Evolutionary conservation across 2,329 filamentous ascomycete species (phyloP).

Genomic region (Alternaria ventricosa): DNA sequence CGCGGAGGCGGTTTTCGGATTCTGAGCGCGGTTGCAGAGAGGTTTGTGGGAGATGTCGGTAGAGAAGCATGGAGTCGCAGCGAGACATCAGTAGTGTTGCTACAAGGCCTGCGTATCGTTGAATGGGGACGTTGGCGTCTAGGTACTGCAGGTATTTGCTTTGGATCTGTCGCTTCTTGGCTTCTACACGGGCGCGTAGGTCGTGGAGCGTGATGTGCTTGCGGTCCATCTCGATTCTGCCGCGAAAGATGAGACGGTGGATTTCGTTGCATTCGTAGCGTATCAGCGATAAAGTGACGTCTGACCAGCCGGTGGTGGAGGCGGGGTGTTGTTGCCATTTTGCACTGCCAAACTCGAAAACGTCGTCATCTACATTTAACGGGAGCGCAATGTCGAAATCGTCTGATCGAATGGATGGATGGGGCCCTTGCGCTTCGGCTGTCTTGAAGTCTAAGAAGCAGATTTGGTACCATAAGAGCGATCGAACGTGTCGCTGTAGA

Average conservation of each 20-base stretch:
- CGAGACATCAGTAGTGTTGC: constrained; percentile 47
- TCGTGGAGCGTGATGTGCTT: constrained; percentile 47
- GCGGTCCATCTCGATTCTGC: constrained; percentile 48
- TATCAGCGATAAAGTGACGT: constrained; percentile 45
- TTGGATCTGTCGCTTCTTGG: constrained; percentile 44
- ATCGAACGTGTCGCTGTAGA: constrained; percentile 45
- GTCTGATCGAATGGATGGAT: constrained; percentile 46
- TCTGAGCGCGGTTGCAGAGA: constrained; percentile 42
- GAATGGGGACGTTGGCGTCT: constrained; percentile 41
- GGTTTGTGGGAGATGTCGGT: constrained; percentile 47
- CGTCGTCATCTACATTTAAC: constrained; percentile 48
- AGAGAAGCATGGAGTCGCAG: constrained; percentile 50
- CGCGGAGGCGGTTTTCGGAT: constrained; percentile 45
- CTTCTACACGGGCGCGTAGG: constrained; percentile 43
- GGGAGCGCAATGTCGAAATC: constrained; percentile 48
- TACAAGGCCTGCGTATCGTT: constrained; percentile 48
- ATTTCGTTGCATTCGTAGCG: constrained; percentile 49
- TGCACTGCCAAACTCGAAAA: constrained; percentile 45
- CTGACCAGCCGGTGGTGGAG: constrained; percentile 41
- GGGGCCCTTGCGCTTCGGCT: constrained; percentile 47
- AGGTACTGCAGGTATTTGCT: constrained; percentile 44
- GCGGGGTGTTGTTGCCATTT: constrained; percentile 46
- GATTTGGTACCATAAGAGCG: constrained; percentile 48
- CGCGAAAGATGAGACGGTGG: constrained; percentile 47
- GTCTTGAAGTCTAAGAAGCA: constrained; percentile 50